phyloP scores from a whole-genome alignment of 1,139 yeast genomes.

The Geotrichum citri-aurantii region DNA sequence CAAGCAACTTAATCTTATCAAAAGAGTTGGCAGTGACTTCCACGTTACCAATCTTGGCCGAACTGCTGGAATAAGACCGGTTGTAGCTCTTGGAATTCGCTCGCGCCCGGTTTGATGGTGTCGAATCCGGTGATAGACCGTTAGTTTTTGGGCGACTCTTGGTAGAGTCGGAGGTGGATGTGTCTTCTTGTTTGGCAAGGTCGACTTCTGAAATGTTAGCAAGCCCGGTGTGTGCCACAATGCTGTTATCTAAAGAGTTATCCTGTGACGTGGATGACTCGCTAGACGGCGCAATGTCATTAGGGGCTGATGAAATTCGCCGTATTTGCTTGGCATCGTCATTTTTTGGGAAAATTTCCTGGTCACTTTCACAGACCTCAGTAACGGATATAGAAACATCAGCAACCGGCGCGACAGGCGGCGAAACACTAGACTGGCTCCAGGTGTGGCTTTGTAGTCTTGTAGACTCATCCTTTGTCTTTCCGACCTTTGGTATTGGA shows the following conservation, averaged over 20 bases:
- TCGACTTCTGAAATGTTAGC: conserved; percentile 9
- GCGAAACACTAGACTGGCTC: neutral
- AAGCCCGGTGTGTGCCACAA: neutral
- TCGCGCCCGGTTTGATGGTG: neutral
- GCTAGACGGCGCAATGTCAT: neutral
- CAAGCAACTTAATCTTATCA: conserved; percentile 39
- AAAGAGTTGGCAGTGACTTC: no score
- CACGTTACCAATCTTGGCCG: no score
- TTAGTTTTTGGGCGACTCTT: neutral
- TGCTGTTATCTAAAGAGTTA: neutral
- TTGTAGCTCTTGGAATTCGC: no score
- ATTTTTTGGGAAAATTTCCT: neutral
- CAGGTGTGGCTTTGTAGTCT: neutral
- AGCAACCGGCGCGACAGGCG: neutral
- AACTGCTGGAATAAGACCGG: no score
- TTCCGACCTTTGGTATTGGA: neutral
- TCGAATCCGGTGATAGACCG: neutral
- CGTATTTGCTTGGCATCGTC: neutral
- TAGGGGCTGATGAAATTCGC: neutral
- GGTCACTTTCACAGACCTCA: neutral
- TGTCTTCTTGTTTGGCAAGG: conserved; percentile 2
- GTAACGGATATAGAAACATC: neutral
- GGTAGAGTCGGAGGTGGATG: neutral
- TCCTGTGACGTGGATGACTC: conserved; percentile 26
- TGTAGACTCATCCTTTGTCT: neutral